Evolutionary conservation across 768 basidiomycete genomes (phyloP).

Genomic region (Rhizopogon vinicolor): DNA sequence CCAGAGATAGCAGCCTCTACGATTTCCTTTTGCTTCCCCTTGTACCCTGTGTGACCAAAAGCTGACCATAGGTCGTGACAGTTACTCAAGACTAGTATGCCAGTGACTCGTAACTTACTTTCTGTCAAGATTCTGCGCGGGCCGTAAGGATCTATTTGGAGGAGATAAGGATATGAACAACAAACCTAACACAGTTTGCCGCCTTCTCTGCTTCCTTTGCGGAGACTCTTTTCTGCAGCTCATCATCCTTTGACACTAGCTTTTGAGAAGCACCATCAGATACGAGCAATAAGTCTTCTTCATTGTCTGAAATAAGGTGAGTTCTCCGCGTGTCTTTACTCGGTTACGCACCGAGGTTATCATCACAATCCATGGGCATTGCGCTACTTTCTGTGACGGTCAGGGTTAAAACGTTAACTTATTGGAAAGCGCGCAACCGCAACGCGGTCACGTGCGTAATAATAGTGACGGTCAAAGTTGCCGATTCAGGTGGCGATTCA

Average conservation of each 20-base stretch:
- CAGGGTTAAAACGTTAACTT: neutral
- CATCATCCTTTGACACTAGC: neutral
- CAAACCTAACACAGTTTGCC: neutral
- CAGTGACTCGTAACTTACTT: conserved; percentile 10
- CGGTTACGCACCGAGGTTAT: neutral
- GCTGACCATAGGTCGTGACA: conserved; percentile 33
- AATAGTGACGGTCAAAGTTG: no score
- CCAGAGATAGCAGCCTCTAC: conserved; percentile 67
- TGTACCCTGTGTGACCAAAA: conserved; percentile 65
- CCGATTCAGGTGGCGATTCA: no score
- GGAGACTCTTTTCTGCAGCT: neutral
- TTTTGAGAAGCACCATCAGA: neutral
- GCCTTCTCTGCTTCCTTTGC: neutral
- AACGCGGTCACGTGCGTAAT: neutral
- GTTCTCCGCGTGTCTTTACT: neutral
- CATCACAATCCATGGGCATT: neutral
- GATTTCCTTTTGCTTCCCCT: conserved; percentile 76
- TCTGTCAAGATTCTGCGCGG: conserved; percentile 17
- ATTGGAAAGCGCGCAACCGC: neutral
- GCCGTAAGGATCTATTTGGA: neutral
- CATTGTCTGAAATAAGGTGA: neutral
- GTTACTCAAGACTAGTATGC: neutral
- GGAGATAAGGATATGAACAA: neutral
- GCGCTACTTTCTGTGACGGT: neutral
- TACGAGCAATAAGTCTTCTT: neutral